phyloP scores from a whole-genome alignment of 305 asterid genomes.

The Solanum chacoense region DNA sequence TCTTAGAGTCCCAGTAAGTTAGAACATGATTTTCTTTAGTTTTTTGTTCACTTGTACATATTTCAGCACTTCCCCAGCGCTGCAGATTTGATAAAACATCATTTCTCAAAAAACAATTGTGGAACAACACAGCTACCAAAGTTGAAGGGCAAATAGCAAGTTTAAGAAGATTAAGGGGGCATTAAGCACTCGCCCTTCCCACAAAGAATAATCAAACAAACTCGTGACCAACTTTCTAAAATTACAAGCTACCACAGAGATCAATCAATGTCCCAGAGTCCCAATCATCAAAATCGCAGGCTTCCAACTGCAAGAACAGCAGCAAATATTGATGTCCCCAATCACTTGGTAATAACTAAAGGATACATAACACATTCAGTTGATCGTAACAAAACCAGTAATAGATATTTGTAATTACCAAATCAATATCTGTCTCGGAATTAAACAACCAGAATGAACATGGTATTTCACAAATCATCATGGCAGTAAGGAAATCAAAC shows the following conservation, averaged over 20 bases:
- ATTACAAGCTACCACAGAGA: not conserved
- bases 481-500: slow-evolving; percentile 23
- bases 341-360: not conserved
- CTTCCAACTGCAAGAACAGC: not conserved
- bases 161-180: not conserved
- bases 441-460: not conserved
- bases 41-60: not conserved
- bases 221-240: not conserved
- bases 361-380: not conserved
- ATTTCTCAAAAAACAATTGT: not conserved
- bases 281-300: not conserved
- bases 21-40: not conserved
- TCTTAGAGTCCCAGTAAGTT: not conserved
- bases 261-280: not conserved
- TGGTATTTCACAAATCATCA: not conserved
- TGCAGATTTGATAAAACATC: not conserved
- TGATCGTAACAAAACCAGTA: not conserved
- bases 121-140: not conserved
- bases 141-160: not conserved
- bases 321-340: not conserved
- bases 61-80: not conserved
- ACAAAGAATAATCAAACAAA: not conserved
- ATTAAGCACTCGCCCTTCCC: not conserved
- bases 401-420: not conserved
- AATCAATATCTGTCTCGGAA: not conserved